Conservation (phyloP, 768 basidiomycete species). For the Imleria badia region DNA sequence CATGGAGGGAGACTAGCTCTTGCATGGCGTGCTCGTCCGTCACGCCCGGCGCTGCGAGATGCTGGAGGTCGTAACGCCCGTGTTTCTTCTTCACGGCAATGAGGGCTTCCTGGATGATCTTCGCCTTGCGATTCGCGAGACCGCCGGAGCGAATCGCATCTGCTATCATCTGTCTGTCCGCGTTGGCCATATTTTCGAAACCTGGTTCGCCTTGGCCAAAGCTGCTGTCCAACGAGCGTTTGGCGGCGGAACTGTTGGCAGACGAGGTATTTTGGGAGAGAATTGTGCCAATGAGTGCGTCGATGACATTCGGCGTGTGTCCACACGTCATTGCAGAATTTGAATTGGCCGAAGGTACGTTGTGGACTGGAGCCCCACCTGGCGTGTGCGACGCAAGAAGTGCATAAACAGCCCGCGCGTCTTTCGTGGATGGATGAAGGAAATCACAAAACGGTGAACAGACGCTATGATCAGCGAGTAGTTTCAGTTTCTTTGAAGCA, state of each 20-base stretch:
- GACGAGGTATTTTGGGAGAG: slow-evolving; percentile 61
- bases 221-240: slow-evolving; percentile 42
- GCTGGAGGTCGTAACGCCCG: slow-evolving; percentile 57
- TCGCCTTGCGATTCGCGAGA: slow-evolving; percentile 60
- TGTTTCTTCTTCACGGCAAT: slow-evolving; percentile 43
- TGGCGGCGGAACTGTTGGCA: slow-evolving; percentile 50
- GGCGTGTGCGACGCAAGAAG: slow-evolving; percentile 42
- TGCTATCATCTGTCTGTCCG: slow-evolving; percentile 42
- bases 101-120: slow-evolving; percentile 51
- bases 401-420: slow-evolving; percentile 40
- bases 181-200: slow-evolving; percentile 48
- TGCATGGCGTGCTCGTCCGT: slow-evolving; percentile 54
- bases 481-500: slow-evolving; percentile 50
- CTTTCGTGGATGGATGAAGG: slow-evolving; percentile 42
- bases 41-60: slow-evolving; percentile 37
- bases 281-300: slow-evolving; percentile 56
- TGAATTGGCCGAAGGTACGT: slow-evolving; percentile 17
- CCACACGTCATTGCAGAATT: slow-evolving; percentile 49
- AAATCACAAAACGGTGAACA: slow-evolving; percentile 51
- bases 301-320: slow-evolving; percentile 52
- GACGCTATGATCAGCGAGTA: slow-evolving; percentile 40
- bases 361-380: slow-evolving; percentile 31
- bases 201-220: slow-evolving; percentile 48
- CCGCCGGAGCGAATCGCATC: slow-evolving; percentile 54
- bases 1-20: slow-evolving; percentile 54